Base-by-base conservation (phyloP, 768 basidiomycete genomes). In the Leccinum imitatum region DNA sequence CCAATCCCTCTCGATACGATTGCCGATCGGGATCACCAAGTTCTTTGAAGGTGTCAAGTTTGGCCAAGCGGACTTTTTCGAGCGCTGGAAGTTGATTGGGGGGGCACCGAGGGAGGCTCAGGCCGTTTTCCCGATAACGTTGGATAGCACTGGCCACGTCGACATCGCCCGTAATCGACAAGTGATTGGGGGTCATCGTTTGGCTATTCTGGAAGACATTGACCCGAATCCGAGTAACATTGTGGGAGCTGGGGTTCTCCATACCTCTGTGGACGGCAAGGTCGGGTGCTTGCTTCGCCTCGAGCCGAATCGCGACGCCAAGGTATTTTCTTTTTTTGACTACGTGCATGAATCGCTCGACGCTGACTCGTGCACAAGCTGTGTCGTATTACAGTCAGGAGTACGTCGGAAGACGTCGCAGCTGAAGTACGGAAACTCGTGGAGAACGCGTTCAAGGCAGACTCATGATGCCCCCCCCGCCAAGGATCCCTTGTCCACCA, bases 1-100 rank as follows among this genome's bases (percentile, higher is more conserved):
- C 65, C 94, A 96, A 71, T 86, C 91, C 6, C 79, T 95, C 56
- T 86, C 89, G 10, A 75, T 98, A 58, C 85, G 87, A 52, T 79
- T 99, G 25, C 97, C 97, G 11, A 85, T 99, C 64, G 84, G 91
- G 48, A 68, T 97, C 58, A 89, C 89, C 44, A 94, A 96, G 74
- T 99, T 99, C 75, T 83, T 98, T 58, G 96, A 97, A 69, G 91
- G 92, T 25, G 95, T 98, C 64, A 89, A 87, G 67, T 83, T 99
- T 35, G 86, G 84, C 11, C 80, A 84, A 61, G 77, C 83, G 1
- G 92, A 97, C 65, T 99, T 98, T 82, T 99, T 98, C 75, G 95
- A 98, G 73, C 81, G 97, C 54, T 99, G 97, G 97, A 95, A 94
- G 74, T 77, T 97, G 66, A 98, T 98, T 54, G 97, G 97, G 7